Conservation (phyloP, 352 stramenopile species). For the Phytophthora melonis region DNA sequence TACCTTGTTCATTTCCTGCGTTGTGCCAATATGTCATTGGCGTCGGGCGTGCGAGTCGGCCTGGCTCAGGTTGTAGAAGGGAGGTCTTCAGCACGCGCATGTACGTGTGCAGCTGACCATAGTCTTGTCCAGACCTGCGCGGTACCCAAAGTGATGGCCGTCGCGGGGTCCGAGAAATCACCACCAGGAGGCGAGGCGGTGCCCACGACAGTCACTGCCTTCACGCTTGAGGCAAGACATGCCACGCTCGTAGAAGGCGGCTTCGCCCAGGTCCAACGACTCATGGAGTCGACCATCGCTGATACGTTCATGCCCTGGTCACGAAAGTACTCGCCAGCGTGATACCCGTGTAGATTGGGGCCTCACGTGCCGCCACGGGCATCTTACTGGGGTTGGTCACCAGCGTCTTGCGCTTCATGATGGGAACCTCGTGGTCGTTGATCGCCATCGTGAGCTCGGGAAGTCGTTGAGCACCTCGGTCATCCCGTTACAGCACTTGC, state of each 20-base stretch:
- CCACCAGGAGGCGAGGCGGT: conserved; percentile 98
- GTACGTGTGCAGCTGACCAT: conserved; percentile 58
- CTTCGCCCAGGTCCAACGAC: conserved; percentile 99
- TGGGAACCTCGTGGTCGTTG: conserved; percentile 97
- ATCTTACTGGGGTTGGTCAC: conserved; percentile 99
- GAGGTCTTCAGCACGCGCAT: no score
- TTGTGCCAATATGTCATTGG: no score
- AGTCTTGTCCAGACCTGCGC: conserved; percentile 99
- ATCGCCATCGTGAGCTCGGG: conserved; percentile 99
- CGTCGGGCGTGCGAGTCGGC: no score
- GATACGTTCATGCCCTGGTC: conserved; percentile 99
- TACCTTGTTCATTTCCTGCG: no score
- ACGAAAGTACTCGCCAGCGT: conserved; percentile 99
- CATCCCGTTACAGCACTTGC: conserved; percentile 99
- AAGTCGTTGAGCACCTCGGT: conserved; percentile 99
- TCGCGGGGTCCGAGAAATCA: conserved; percentile 99
- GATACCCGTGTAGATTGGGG: conserved; percentile 99
- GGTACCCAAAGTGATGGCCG: conserved; percentile 98
- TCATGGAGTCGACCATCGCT: conserved; percentile 99
- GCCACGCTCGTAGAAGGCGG: conserved; percentile 99
- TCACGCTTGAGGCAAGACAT: conserved; percentile 97
- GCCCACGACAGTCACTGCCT: conserved; percentile 99
- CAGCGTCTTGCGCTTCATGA: conserved; percentile 99
- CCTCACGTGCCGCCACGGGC: conserved; percentile 99
- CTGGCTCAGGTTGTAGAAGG: no score